Base-by-base conservation (phyloP, 768 basidiomycete species). In the Paxillus involutus region DNA sequence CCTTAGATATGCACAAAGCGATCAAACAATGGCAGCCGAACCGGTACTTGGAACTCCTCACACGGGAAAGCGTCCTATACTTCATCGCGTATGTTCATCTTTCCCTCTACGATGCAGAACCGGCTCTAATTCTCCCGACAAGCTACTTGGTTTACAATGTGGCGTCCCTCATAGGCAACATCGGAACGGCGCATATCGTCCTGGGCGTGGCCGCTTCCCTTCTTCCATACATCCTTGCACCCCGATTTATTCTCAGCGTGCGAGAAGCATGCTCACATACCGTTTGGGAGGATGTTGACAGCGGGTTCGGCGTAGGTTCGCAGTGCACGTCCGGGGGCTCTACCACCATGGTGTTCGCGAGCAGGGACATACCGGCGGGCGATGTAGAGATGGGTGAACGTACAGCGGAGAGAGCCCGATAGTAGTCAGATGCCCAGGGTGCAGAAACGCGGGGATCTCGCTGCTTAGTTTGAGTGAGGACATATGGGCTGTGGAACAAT, bases 51-150 rank as follows among this genome's bases (percentile, higher is more conserved):
- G 8, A 33, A 12, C 32, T 53, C 1, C 49, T 62, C n/a, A 10
- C 44, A 11, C 44, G 37, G 5, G 59, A 63, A 17, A 62, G 59
- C 2, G n/a, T 49, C 0, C n/a, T 44, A 3, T 63, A 63, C 43
- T 63, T 60, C 17, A 1, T 57, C n/a, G 33, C 55, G 62, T 63
- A 39, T 4, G 62, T 52, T 6, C 9, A 9, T 30, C 47, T 19
- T 40, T 5, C 12, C 17, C 4, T 5, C 39, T 40, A 4, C 17
- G 1, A 13, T 1, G 32, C 10, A 35, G 13, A 35, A 35, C 2
- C 10, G 3, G 14, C 5, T 21, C 4, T 4, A 17, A 40, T 1
- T 8, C 33, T 13, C 19, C 10, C 35, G 11, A 12, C 17, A n/a
- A 47, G 45, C 10, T 11, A 47, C 33, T 12, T 47, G 9, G 16